Percentiles rank a stretch among this genome's conserved stretches.
Evolutionary conservation across 768 basidiomycete species (phyloP).

Genomic region (Tulasnella sp.): DNA sequence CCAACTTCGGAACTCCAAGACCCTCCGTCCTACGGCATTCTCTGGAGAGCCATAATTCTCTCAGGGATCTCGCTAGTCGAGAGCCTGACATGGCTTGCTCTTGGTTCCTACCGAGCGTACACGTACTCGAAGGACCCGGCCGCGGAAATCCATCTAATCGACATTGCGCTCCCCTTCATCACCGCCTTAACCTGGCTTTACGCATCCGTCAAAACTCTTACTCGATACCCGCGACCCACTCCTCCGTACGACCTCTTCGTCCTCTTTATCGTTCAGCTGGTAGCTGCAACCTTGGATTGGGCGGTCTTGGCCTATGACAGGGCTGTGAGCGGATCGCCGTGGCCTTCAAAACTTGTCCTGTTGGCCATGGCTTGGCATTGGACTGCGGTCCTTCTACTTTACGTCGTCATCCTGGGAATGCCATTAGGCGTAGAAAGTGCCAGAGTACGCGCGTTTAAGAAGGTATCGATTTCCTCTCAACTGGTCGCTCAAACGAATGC

Average conservation of each 20-base stretch:
- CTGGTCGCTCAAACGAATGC: background rate
- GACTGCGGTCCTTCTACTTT: slow-evolving; percentile 30
- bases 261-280: slow-evolving; percentile 42
- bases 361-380: slow-evolving; percentile 32
- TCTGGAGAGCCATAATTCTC: slow-evolving; percentile 50
- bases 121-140: slow-evolving; percentile 22
- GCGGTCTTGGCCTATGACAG: slow-evolving; percentile 45
- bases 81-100: slow-evolving; percentile 46
- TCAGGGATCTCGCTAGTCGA: slow-evolving; percentile 44
- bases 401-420: slow-evolving; percentile 45
- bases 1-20: background rate
- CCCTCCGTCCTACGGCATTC: background rate
- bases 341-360: slow-evolving; percentile 28
- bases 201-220: slow-evolving; percentile 34
- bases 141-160: background rate
- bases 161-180: slow-evolving; percentile 27
- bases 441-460: slow-evolving; percentile 40
- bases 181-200: slow-evolving; percentile 42
- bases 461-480: slow-evolving; percentile 43
- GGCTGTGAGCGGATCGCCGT: slow-evolving; percentile 31
- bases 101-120: slow-evolving; percentile 41
- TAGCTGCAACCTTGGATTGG: slow-evolving; percentile 36
- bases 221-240: slow-evolving; percentile 39
- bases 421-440: slow-evolving; percentile 54
- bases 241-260: slow-evolving; percentile 52